A percentile compares a stretch with the other conserved stretches of the same genome.
Evolutionary conservation across 1,139 yeast genomes (phyloP).

Genomic region (Candida sp.): DNA sequence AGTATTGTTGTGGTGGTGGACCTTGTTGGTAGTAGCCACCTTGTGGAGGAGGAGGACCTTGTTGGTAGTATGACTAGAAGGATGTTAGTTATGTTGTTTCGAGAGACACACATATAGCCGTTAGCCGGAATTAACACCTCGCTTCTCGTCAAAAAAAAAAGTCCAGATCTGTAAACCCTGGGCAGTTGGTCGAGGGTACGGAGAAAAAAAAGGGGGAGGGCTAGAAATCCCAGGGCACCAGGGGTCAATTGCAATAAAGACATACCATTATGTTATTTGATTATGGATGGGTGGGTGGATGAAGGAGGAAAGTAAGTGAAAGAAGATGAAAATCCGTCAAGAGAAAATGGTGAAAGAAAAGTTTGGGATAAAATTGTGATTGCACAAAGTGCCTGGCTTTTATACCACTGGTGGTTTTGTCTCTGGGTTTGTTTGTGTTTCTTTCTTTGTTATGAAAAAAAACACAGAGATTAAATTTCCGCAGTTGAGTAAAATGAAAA

Average conservation of each 20-base stretch:
- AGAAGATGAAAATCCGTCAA: not conserved
- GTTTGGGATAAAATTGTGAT: not conserved
- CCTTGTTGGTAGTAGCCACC: slow-evolving; percentile 39
- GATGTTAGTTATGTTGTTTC: too few relatives aligned
- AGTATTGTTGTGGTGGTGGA: slow-evolving; percentile 33
- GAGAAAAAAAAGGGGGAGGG: too few relatives aligned
- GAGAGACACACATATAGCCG: too few relatives aligned
- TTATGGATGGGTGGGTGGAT: too few relatives aligned
- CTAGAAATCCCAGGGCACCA: too few relatives aligned
- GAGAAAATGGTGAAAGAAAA: not conserved
- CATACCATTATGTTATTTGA: not conserved
- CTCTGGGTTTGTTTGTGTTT: too few relatives aligned
- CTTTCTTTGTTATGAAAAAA: not conserved
- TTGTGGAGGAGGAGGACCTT: slow-evolving; percentile 38
- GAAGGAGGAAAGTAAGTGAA: not conserved
- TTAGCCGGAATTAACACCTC: too few relatives aligned
- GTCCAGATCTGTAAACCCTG: too few relatives aligned
- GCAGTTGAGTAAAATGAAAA: too few relatives aligned
- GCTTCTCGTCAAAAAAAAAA: too few relatives aligned
- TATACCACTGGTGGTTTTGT: not conserved
- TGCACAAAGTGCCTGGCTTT: not conserved
- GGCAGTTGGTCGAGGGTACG: too few relatives aligned
- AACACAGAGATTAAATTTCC: not conserved
- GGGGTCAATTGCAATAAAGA: not conserved
- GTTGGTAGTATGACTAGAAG: slow-evolving; percentile 26